Evolutionary conservation across 1,284 basidiomycete genomes (phyloP).

Genomic region (Sporisorium exsertum): DNA sequence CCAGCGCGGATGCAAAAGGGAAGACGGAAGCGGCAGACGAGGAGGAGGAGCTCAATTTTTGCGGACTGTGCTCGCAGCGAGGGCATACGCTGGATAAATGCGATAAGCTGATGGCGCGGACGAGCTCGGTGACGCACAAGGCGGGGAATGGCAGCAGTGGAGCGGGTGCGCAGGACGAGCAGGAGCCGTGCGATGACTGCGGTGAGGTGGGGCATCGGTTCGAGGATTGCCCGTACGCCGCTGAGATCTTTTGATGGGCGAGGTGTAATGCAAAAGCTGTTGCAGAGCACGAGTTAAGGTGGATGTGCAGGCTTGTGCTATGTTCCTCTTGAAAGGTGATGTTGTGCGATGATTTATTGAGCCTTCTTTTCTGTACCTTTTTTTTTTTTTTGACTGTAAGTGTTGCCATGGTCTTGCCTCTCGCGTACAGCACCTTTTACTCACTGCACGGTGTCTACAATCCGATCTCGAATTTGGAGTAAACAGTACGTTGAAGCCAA

Average conservation of each 20-base stretch:
- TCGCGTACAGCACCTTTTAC: background rate
- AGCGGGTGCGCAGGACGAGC: conserved; percentile 16
- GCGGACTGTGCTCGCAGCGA: conserved; percentile 43
- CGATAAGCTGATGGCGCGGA: conserved; percentile 17
- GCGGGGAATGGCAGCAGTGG: conserved; percentile 2
- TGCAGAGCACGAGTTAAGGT: background rate
- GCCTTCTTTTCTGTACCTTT: background rate
- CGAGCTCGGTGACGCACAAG: conserved; percentile 2
- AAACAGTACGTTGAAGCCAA: too few relatives aligned
- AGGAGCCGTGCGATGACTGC: conserved; percentile 57
- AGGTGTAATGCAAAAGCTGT: background rate
- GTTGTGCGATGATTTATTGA: background rate
- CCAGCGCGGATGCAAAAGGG: background rate
- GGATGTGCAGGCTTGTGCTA: background rate
- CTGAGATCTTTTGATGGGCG: conserved; percentile 46
- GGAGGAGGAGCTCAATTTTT: conserved; percentile 47
- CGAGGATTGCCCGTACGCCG: conserved; percentile 57
- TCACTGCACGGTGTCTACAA: too few relatives aligned
- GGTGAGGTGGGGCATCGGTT: conserved; percentile 55
- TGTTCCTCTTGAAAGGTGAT: too few relatives aligned
- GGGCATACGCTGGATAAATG: conserved; percentile 47
- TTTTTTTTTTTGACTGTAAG: background rate
- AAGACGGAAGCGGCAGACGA: conserved; percentile 21
- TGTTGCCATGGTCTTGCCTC: background rate
- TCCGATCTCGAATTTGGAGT: too few relatives aligned